phyloP scores from a whole-genome alignment of 352 stramenopile species.

The Albugo laibachii region DNA sequence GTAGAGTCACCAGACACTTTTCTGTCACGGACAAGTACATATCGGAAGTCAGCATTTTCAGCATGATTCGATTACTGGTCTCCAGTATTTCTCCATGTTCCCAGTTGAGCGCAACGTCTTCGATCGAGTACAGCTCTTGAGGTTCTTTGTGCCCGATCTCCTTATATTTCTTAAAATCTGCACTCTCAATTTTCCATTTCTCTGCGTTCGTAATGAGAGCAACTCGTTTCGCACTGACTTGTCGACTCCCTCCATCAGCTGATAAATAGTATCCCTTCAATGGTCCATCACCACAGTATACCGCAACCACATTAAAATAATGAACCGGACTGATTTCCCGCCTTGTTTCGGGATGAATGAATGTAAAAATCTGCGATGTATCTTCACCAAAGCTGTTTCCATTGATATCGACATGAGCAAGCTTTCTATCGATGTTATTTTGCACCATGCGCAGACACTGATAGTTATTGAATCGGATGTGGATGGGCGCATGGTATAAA shows the following conservation, averaged over 20 bases:
- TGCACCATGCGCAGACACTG: slow-evolving; percentile 32
- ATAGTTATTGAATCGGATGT: slow-evolving; percentile 46
- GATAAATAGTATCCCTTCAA: slow-evolving; percentile 60
- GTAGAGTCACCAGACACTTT: slow-evolving; percentile 11
- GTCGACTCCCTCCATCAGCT: slow-evolving; percentile 27
- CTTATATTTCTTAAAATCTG: not conserved
- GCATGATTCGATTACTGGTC: slow-evolving; percentile 53
- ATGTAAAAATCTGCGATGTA: slow-evolving; percentile 53
- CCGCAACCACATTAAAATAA: slow-evolving; percentile 50
- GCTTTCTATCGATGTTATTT: slow-evolving; percentile 9
- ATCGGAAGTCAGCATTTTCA: slow-evolving; percentile 44
- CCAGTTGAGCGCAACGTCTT: slow-evolving; percentile 3
- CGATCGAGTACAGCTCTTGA: not conserved
- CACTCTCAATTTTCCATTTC: slow-evolving; percentile 62
- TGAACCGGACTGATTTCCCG: slow-evolving; percentile 45
- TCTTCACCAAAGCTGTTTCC: slow-evolving; percentile 52
- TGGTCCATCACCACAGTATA: slow-evolving; percentile 50
- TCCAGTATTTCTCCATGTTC: slow-evolving; percentile 36
- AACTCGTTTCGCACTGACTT: slow-evolving; percentile 43
- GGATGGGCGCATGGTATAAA: slow-evolving; percentile 42
- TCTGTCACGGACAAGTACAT: slow-evolving; percentile 22
- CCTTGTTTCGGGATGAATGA: slow-evolving; percentile 51
- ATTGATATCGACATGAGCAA: slow-evolving; percentile 22
- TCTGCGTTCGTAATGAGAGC: slow-evolving; percentile 58
- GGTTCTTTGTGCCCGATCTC: not conserved